A percentile compares a stretch with the other conserved stretches of the same genome.
Conservation (phyloP, 148 eudicot species). For the Heliosperma pusillum region DNA sequence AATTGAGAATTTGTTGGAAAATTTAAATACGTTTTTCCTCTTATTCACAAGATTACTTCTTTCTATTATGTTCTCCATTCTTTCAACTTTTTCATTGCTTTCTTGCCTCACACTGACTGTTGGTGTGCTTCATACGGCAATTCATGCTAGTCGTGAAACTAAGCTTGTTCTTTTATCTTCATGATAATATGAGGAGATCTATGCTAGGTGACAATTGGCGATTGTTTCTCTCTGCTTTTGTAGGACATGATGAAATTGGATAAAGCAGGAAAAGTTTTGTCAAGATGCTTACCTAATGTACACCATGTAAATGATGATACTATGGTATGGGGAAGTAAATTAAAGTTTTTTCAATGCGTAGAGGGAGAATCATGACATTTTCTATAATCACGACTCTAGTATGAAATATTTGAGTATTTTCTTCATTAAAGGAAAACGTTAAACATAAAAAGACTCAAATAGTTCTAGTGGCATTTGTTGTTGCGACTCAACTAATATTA, state of each 20-base stretch:
- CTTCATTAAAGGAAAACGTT: too few species aligned
- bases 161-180: neutral
- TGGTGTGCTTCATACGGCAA: neutral
- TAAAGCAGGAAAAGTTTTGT: constrained; percentile 54
- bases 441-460: too few species aligned
- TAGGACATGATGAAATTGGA: constrained; percentile 98
- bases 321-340: constrained; percentile 44
- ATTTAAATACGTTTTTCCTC: neutral
- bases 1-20: too few species aligned
- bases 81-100: neutral
- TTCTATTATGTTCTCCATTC: neutral
- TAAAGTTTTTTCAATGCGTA: neutral
- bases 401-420: neutral
- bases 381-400: neutral
- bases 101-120: neutral
- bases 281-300: constrained; percentile 62
- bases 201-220: neutral
- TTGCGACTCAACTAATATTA: too few species aligned
- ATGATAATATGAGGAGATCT: neutral
- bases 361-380: neutral
- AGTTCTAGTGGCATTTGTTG: too few species aligned
- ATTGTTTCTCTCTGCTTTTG: constrained; percentile 10
- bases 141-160: neutral
- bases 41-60: neutral
- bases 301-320: constrained; percentile 80